A percentile compares a stretch with the other conserved stretches of the same genome.
Evolutionary conservation across 768 basidiomycete genomes (phyloP).

Genomic region (Lentinula raphanica): DNA sequence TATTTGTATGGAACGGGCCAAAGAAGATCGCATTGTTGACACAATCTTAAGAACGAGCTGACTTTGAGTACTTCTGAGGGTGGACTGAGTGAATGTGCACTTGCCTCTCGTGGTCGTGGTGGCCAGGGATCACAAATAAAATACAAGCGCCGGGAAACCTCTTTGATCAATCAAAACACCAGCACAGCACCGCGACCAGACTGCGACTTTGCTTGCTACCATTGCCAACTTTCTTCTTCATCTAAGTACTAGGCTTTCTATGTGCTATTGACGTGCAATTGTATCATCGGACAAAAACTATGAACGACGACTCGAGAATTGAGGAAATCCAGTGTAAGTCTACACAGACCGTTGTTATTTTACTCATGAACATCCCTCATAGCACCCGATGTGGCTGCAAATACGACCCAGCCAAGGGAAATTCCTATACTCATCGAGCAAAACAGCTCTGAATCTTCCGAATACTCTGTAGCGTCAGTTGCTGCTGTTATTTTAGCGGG

Average conservation of each 20-base stretch:
- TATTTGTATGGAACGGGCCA: background rate
- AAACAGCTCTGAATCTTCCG: background rate
- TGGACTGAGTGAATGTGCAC: too few relatives aligned
- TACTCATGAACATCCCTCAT: too few relatives aligned
- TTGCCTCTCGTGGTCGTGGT: background rate
- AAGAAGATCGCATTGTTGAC: background rate
- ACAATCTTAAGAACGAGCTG: background rate
- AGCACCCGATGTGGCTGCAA: background rate
- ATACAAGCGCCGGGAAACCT: background rate
- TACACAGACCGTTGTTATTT: too few relatives aligned
- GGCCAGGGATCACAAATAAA: too few relatives aligned
- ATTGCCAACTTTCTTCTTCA: background rate
- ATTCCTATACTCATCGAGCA: slow-evolving; percentile 2
- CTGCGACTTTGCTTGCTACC: too few relatives aligned
- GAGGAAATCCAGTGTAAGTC: slow-evolving; percentile 1
- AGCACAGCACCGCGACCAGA: too few relatives aligned
- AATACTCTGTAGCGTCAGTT: slow-evolving; percentile 2
- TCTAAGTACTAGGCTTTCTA: background rate
- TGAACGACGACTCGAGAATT: background rate
- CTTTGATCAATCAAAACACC: too few relatives aligned
- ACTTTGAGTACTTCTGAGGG: too few relatives aligned
- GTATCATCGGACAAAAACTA: background rate
- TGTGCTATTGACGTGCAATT: background rate
- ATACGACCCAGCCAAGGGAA: background rate
- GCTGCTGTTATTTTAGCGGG: slow-evolving; percentile 5